phyloP scores from a whole-genome alignment of 768 basidiomycete species.

The Boletus fagicola region DNA sequence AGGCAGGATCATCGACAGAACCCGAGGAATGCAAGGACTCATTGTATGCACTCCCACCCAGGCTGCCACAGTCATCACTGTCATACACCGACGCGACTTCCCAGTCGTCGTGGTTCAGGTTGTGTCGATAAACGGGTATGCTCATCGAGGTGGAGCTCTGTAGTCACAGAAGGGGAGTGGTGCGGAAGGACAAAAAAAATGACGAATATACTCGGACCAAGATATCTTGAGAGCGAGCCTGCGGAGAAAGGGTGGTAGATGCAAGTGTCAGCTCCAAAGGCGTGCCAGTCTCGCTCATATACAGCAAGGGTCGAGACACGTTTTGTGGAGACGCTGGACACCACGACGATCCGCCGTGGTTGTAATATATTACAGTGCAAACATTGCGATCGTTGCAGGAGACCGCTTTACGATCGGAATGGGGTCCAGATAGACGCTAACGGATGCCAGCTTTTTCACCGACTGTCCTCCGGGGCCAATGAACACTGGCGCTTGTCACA shows the following conservation, averaged over 20 bases:
- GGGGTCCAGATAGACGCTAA: constrained; percentile 9
- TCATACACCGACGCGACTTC: constrained; percentile 30
- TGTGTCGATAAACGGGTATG: constrained; percentile 30
- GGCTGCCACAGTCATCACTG: constrained; percentile 30
- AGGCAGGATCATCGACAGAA: constrained; percentile 8
- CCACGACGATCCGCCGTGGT: constrained; percentile 25
- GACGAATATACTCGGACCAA: neutral
- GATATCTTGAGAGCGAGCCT: constrained; percentile 4
- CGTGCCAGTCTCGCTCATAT: constrained; percentile 18
- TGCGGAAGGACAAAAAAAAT: neutral
- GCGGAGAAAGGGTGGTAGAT: neutral
- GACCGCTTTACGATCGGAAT: constrained; percentile 9
- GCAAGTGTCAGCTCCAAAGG: constrained; percentile 5
- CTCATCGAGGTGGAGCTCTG: constrained; percentile 12
- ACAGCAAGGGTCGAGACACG: constrained; percentile 27
- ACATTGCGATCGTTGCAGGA: constrained; percentile 9
- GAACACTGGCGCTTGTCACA: neutral
- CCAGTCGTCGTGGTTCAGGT: constrained; percentile 25
- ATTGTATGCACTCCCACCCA: constrained; percentile 21
- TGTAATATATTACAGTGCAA: constrained; percentile 13
- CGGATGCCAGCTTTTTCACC: neutral
- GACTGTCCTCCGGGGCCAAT: neutral
- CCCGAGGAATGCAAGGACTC: constrained; percentile 11
- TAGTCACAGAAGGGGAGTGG: neutral
- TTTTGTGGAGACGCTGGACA: constrained; percentile 21